Evolutionary conservation across 2,329 filamentous ascomycete genomes (phyloP), one percentile per base, ranked within the genome.

Genomic region (Ciborinia camelliae): DNA sequence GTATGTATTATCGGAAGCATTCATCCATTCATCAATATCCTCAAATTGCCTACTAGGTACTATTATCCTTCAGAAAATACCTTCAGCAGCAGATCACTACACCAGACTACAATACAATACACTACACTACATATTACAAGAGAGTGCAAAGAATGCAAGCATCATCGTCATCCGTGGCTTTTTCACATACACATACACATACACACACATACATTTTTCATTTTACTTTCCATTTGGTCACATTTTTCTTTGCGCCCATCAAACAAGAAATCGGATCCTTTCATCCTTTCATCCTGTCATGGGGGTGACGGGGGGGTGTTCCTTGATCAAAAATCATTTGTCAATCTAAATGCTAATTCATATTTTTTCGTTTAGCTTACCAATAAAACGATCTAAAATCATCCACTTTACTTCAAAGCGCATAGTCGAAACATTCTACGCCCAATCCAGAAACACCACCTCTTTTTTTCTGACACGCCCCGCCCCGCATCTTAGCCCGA

Each of bases 351-450:
- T 53, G 72, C 72, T 74, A 69, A 73, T 73, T 68, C 68, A 69
- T 60, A 47, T 48, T 52, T 65, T 68, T 53, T 73, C 68, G 71
- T 73, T 67, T 73, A 74, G 71, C 65, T 48, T 47, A 26, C 68
- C 69, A 71, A 70, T 68, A 67, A 70, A 18, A 48, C 66, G 67
- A 67, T 66, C 53, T 66, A 51, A 64, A 58, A 52, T 12, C 28
- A 47, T 15, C 18, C 64, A 48, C 63, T 53, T 65, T 57, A 54
- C 47, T 55, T 51, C 30, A 26, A 47, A 58, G 2, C 41, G 55
- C 47, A 35, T 58, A 58, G 41, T 23, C 55, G 55, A 58, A 8
- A 23, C 4, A 23, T 47, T 26, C 30, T 6, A 35, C 28, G 6
- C 15, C 30, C 18, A n/a, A 26, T 58, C 12, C 7, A 32, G 55